phyloP scores from a whole-genome alignment of 306 rosid genomes.

The Malus fusca region DNA sequence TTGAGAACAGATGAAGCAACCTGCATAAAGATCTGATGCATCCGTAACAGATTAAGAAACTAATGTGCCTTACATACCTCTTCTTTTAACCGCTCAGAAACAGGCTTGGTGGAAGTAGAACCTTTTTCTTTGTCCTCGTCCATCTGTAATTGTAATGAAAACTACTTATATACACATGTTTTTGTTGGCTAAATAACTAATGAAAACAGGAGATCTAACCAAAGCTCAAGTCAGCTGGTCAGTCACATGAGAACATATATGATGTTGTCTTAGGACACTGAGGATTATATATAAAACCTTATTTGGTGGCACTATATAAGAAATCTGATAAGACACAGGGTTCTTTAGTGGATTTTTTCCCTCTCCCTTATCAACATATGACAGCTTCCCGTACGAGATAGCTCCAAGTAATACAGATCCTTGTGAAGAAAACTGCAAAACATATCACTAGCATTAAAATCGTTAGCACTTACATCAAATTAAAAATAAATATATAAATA shows the following conservation, averaged over 20 bases:
- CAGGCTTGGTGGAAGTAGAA: slow-evolving; percentile 49
- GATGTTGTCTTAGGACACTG: background rate
- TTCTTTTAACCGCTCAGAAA: slow-evolving; percentile 75
- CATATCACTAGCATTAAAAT: slow-evolving; percentile 4
- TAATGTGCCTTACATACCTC: slow-evolving; percentile 47
- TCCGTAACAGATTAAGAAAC: background rate
- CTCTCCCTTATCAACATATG: slow-evolving; percentile 36
- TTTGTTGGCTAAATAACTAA: background rate
- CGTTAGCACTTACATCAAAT: slow-evolving; percentile 2
- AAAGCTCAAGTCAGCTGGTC: background rate
- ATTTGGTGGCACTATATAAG: slow-evolving; percentile 79
- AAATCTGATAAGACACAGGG: slow-evolving; percentile 57
- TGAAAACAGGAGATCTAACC: background rate
- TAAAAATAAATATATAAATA: background rate
- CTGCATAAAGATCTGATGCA: background rate
- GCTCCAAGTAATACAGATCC: slow-evolving; percentile 84
- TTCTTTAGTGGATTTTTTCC: slow-evolving; percentile 55
- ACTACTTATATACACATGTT: slow-evolving; percentile 8
- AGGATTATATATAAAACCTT: slow-evolving; percentile 45
- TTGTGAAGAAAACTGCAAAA: slow-evolving; percentile 57
- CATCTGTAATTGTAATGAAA: slow-evolving; percentile 37
- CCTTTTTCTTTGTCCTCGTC: slow-evolving; percentile 83
- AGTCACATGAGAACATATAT: background rate
- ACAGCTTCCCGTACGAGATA: slow-evolving; percentile 76
- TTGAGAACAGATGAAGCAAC: background rate